A percentile compares a stretch with the other conserved stretches of the same genome.
phyloP scores from a whole-genome alignment of 345 rosid species.

The Citropsis articulata region DNA sequence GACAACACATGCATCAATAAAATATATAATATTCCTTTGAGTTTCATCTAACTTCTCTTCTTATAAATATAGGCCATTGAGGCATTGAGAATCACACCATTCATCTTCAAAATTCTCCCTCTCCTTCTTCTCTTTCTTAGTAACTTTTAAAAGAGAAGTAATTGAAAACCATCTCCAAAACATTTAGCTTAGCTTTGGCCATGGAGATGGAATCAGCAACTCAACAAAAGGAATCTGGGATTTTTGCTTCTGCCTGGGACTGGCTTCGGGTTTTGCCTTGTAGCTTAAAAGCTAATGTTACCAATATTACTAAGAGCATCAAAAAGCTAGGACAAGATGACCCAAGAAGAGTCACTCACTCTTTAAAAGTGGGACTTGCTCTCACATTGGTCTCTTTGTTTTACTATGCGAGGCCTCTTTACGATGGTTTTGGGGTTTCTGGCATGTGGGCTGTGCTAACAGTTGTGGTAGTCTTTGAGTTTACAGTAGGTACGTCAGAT shows the following conservation, averaged over 20 bases:
- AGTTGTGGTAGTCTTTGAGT: constrained; percentile 72
- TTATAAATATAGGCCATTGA: constrained; percentile 46
- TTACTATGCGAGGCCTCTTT: constrained; percentile 68
- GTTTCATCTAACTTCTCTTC: constrained; percentile 14
- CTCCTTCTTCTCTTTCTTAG: background rate
- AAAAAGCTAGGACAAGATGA: constrained; percentile 55
- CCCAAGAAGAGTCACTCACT: constrained; percentile 73
- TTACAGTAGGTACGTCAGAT: constrained; percentile 62
- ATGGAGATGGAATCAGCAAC: constrained; percentile 41
- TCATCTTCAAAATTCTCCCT: background rate
- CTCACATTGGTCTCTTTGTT: constrained; percentile 68
- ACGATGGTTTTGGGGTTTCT: constrained; percentile 56
- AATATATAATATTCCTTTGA: background rate
- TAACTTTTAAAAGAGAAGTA: background rate
- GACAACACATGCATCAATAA: constrained; percentile 11
- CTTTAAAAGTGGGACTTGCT: constrained; percentile 76
- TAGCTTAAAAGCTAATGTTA: constrained; percentile 28
- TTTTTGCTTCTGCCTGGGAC: constrained; percentile 22
- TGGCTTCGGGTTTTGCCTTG: constrained; percentile 28
- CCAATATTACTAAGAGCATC: constrained; percentile 22
- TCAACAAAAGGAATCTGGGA: constrained; percentile 27
- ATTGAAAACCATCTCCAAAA: background rate
- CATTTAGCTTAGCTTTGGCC: background rate
- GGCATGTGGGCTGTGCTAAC: constrained; percentile 94
- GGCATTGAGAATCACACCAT: background rate